Evolutionary conservation across 768 basidiomycete genomes (phyloP), one percentile per base, ranked within the genome.

Genomic region (Macrolepiota dolichaula): DNA sequence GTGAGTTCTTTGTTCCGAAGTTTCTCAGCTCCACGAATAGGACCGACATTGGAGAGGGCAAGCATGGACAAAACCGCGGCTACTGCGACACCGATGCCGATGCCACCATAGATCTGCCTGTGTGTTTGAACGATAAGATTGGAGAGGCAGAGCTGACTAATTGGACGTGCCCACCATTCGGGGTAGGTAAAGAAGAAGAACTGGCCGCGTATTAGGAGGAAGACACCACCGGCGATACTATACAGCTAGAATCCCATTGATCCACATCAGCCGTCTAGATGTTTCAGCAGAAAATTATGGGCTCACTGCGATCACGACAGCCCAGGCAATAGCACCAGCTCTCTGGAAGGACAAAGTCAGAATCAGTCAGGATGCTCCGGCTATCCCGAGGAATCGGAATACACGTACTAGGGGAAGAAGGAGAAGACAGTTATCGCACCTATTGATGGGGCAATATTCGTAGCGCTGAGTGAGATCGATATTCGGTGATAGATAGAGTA

Each of bases 391-490:
- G 37, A 15, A 15, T 42, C 24, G 50, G 66, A 64, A 59, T 52
- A 19, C 25, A 70, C 86, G 70, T 68, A 88, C 89, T 73, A 91
- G 79, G 69, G 88, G 88, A 62, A 91, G 77, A 62, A 89, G 76
- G 61, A 91, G 82, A 61, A 89, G 77, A 75, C 88, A 91, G 74
- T 89, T 89, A 77, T 90, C 88, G 78, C 88, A 91, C 88, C 88
- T 89, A 59, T 32, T 52, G 51, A 63, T 61, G 61, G n/a, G n/a
- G 56, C 6, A 35, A 47, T 32, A 7, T 51, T 55, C 53, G 22
- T 59, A 44, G 38, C 51, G 47, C 54, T 49, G 19, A 58, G 44
- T 42, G 58, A n/a, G n/a, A 59, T 49, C 55, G 57, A 54, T 49
- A 55, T 57, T 51, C 47, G 42, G 46, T 27, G 51, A 29, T 63